phyloP scores from a whole-genome alignment of 805 yeast genomes.

The Dipodascus albidus region DNA sequence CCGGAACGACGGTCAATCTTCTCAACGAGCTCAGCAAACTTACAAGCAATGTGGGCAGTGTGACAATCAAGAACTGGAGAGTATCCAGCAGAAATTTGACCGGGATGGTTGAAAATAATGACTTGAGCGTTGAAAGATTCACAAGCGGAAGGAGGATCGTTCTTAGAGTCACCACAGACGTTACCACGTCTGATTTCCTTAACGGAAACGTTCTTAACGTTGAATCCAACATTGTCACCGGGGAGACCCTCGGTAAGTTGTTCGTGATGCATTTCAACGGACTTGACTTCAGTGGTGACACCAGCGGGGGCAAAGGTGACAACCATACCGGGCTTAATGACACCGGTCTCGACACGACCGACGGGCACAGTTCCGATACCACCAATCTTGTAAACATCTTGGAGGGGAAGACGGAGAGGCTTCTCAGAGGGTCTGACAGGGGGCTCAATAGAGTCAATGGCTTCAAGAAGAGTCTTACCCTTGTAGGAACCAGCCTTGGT shows the following conservation, averaged over 20 bases:
- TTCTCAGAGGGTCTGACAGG: conserved; percentile 73
- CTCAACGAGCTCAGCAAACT: conserved; percentile 65
- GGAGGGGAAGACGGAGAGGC: conserved; percentile 83
- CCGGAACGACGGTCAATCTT: conserved; percentile 92
- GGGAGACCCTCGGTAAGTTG: conserved; percentile 69
- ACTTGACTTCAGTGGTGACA: conserved; percentile 82
- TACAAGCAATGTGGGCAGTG: conserved; percentile 90
- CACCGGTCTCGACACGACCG: conserved; percentile 91
- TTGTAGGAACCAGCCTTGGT: conserved; percentile 56
- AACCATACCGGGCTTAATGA: conserved; percentile 84
- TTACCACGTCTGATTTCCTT: conserved; percentile 89
- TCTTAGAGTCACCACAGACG: conserved; percentile 84
- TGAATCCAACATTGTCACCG: conserved; percentile 88
- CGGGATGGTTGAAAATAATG: conserved; percentile 82
- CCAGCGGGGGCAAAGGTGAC: conserved; percentile 85
- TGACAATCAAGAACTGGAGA: conserved; percentile 87
- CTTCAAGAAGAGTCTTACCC: conserved; percentile 79
- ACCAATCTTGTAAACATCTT: conserved; percentile 89
- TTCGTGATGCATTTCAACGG: conserved; percentile 84
- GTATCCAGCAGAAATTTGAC: conserved; percentile 86
- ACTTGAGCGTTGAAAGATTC: conserved; percentile 79
- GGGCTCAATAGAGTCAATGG: conserved; percentile 74
- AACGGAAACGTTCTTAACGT: conserved; percentile 82
- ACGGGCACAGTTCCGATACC: conserved; percentile 88
- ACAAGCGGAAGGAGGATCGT: conserved; percentile 75